Evolutionary conservation across 1,284 basidiomycete genomes (phyloP), one percentile per base, ranked within the genome.

Genomic region (Cutaneotrichosporon cavernicola): DNA sequence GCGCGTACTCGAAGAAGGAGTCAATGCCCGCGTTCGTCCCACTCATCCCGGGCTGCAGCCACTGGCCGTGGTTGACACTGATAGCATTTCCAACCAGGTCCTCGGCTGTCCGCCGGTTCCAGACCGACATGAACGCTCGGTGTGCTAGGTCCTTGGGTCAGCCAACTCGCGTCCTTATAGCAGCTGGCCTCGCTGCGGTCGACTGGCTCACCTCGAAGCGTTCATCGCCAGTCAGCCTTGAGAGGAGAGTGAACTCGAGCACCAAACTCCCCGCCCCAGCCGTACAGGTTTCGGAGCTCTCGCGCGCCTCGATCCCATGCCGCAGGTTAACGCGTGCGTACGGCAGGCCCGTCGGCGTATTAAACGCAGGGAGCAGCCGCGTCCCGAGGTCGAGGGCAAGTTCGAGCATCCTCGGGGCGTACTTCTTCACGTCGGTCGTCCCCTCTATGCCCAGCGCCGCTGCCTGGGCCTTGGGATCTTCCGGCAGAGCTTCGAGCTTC

Each of bases 251-350:
- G 76, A 97, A 97, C 77, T 97, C 94, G 30, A 97, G 82, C 52
- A 97, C 88, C 56, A 97, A 82, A 52, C 92, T 93, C 6, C 92
- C 92, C 26, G 93, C 95, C 47, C 92, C 94, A 52, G 94, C 92
- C 46, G 91, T 89, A 73, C 80, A 81, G 1, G 80, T 81, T 61
- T 79, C 78, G 22, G 66, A 49, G 43, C 65, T 75, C 66, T 81
- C 80, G 2, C 72, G 69, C 52, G 66, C 64, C 22, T 75, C 73
- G 13, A 81, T 59, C 1, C 76, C 78, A 9, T 64, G 56, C 21
- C 73, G 57, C 10, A 79, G 69, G 60, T 79, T 80, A 36, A 94
- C 90, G 77, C 94, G 86, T 57, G 95, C 91, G 75, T 87, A 92
- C 7, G 94, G 94, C 61, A 97, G 82, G 8, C 93, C 93, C 0